Conservation (phyloP, 2,329 filamentous ascomycete genomes). For the Fusarium nematophilum region DNA sequence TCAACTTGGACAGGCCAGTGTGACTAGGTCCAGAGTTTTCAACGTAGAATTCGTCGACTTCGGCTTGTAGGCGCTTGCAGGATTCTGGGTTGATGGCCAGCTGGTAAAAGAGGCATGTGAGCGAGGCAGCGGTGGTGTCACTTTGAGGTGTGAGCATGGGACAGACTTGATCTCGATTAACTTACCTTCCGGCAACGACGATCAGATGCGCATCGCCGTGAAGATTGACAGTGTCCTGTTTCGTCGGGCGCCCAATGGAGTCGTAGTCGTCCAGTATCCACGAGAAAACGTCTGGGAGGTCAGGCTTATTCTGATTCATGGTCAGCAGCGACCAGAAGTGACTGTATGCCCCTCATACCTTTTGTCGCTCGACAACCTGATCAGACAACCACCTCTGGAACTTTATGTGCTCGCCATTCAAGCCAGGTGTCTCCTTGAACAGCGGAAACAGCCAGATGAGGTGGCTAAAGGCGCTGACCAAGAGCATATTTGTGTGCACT, state of each 20-base stretch:
- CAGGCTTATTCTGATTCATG: constrained; percentile 6
- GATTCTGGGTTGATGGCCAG: constrained; percentile 40
- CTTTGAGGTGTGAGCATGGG: constrained; percentile 1
- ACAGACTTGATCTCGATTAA: not conserved
- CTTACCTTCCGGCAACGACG: constrained; percentile 16
- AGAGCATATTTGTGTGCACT: constrained; percentile 9
- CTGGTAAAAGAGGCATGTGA: constrained; percentile 49
- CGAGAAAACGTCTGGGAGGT: constrained; percentile 3
- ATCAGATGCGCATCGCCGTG: constrained; percentile 19
- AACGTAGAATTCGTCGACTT: constrained; percentile 3
- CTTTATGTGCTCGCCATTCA: constrained; percentile 11
- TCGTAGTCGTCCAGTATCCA: constrained; percentile 16
- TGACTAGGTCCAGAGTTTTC: constrained; percentile 3
- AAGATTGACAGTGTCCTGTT: constrained; percentile 11
- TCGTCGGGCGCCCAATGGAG: not conserved
- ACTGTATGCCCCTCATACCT: not conserved
- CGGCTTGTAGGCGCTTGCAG: constrained; percentile 6
- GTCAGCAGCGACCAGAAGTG: not conserved
- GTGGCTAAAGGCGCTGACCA: constrained; percentile 15
- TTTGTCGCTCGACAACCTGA: constrained; percentile 4
- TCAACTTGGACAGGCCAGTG: not conserved
- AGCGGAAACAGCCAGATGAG: constrained; percentile 19
- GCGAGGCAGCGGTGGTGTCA: constrained; percentile 51
- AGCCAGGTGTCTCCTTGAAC: constrained; percentile 13
- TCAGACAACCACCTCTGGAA: constrained; percentile 3